phyloP scores from a whole-genome alignment of 257 asterid species.

The Solanum phureja region DNA sequence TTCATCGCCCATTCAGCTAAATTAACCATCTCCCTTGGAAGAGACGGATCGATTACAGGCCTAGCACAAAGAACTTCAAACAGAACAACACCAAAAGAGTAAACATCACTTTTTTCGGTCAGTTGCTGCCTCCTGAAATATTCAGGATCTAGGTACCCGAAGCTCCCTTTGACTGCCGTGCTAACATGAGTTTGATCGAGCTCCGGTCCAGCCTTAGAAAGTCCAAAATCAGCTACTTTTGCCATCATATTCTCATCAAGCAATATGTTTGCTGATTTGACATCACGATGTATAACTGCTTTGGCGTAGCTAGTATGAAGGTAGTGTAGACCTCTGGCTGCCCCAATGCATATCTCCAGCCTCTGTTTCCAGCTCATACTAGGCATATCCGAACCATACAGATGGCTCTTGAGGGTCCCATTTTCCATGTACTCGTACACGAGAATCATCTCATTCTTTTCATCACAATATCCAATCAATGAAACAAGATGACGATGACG shows the following conservation, averaged over 20 bases:
- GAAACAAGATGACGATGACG: conserved; percentile 47
- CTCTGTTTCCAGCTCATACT: conserved; percentile 48
- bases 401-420: conserved; percentile 41
- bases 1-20: conserved; percentile 58
- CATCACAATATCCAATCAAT: conserved; percentile 17
- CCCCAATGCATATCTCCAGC: conserved; percentile 53
- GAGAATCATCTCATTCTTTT: conserved; percentile 49
- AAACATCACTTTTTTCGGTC: conserved; percentile 47
- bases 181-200: conserved; percentile 46
- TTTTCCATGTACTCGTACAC: conserved; percentile 59
- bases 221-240: conserved; percentile 54
- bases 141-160: conserved; percentile 51
- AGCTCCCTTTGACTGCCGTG: conserved; percentile 56
- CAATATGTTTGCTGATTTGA: conserved; percentile 50
- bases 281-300: conserved; percentile 52
- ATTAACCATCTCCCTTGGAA: conserved; percentile 45
- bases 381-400: conserved; percentile 34
- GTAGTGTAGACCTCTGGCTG: conserved; percentile 53
- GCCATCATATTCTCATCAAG: conserved; percentile 51
- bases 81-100: conserved; percentile 55
- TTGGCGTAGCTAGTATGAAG: conserved; percentile 43
- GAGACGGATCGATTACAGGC: conserved; percentile 45
- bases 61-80: conserved; percentile 55
- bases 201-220: conserved; percentile 46
- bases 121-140: conserved; percentile 48